These are phyloP conservation scores for Arachnomyces sp. DNA, from an alignment of 2,329 filamentous ascomycete genomes.

Conservation along the genomic window DNA sequence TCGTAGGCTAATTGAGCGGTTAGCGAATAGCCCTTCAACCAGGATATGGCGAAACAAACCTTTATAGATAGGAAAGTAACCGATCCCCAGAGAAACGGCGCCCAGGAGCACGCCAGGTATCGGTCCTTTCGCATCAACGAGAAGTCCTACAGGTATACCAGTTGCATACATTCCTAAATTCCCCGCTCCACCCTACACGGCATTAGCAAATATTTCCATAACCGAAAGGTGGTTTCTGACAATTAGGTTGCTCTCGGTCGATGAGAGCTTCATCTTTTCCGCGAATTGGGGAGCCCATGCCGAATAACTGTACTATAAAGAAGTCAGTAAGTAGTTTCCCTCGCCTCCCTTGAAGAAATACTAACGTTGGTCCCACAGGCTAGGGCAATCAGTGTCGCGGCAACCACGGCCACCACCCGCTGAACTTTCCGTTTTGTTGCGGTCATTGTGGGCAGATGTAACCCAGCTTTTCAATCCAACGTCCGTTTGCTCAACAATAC, in stretches of 20 bases:
- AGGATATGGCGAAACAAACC: slow-evolving; percentile 26
- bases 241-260: slow-evolving; percentile 90
- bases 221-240: slow-evolving; percentile 40
- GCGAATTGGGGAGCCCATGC: slow-evolving; percentile 97
- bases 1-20: slow-evolving; percentile 58
- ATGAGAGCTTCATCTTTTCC: slow-evolving; percentile 72
- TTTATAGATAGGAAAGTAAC: slow-evolving; percentile 77
- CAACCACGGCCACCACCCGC: slow-evolving; percentile 73
- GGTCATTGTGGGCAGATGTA: slow-evolving; percentile 1
- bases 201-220: slow-evolving; percentile 20
- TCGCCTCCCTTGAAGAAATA: slow-evolving; percentile 10
- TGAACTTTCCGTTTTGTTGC: slow-evolving; percentile 37
- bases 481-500: neutral
- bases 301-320: slow-evolving; percentile 82
- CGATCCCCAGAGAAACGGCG: slow-evolving; percentile 61
- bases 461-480: slow-evolving; percentile 3
- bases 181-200: slow-evolving; percentile 43
- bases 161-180: slow-evolving; percentile 84
- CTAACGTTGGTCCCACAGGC: slow-evolving; percentile 89
- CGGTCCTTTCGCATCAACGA: slow-evolving; percentile 77
- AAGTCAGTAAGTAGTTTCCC: slow-evolving; percentile 14
- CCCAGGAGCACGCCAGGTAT: slow-evolving; percentile 71
- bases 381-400: slow-evolving; percentile 75
- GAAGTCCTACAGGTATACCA: slow-evolving; percentile 80
- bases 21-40: slow-evolving; percentile 14